Evolutionary conservation across 2,329 filamentous ascomycete genomes (phyloP).

Genomic region (Pseudogymnoascus sp.): DNA sequence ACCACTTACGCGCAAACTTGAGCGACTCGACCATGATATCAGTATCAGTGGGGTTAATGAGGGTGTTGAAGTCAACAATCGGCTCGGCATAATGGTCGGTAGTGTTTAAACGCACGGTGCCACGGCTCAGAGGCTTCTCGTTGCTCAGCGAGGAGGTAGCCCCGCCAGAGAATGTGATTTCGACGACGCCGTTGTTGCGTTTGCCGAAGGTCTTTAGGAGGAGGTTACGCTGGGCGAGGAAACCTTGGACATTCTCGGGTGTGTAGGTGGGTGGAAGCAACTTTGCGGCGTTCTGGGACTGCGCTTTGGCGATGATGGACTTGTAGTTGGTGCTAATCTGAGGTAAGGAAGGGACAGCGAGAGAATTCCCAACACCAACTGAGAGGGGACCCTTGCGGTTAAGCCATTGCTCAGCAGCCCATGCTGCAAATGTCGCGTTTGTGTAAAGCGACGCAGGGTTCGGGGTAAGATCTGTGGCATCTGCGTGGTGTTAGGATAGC

Average conservation of each 20-base stretch:
- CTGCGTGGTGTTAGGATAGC: neutral
- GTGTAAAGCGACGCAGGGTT: constrained; percentile 20
- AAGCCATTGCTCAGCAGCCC: constrained; percentile 28
- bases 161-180: constrained; percentile 26
- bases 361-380: constrained; percentile 24
- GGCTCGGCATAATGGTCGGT: constrained; percentile 24
- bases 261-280: constrained; percentile 16
- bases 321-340: constrained; percentile 21
- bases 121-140: constrained; percentile 31
- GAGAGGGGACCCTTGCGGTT: constrained; percentile 32
- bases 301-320: constrained; percentile 22
- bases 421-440: constrained; percentile 29
- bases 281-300: constrained; percentile 21
- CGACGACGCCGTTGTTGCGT: constrained; percentile 25
- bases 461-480: constrained; percentile 10
- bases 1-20: constrained; percentile 23
- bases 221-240: constrained; percentile 19
- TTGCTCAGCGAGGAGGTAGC: constrained; percentile 23
- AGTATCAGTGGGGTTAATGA: constrained; percentile 32
- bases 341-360: constrained; percentile 26
- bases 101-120: constrained; percentile 27
- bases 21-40: constrained; percentile 28
- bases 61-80: constrained; percentile 30
- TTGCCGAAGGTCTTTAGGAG: constrained; percentile 20
- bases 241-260: constrained; percentile 17